These are phyloP conservation scores for Adansonia rubrostipa DNA, from an alignment of 441 rosid genomes.

Conservation along the genomic window DNA sequence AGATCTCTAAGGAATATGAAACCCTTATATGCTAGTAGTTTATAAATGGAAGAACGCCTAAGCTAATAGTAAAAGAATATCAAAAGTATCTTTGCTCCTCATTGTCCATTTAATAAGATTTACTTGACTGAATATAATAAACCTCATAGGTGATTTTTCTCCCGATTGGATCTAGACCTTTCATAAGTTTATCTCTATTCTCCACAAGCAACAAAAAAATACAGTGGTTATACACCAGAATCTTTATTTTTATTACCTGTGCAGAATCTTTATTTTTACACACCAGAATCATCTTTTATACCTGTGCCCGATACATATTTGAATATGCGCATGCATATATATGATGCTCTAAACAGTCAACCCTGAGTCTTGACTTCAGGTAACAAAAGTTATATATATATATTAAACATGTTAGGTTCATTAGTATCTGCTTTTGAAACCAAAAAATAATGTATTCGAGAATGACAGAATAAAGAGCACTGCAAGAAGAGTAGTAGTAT, in stretches of 20 bases:
- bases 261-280: too few relatives aligned
- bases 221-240: too few relatives aligned
- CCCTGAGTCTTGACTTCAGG: too few relatives aligned
- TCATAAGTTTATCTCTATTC: not conserved
- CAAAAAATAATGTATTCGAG: not conserved
- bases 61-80: not conserved
- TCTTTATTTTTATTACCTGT: too few relatives aligned
- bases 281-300: too few relatives aligned
- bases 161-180: not conserved
- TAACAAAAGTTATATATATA: too few relatives aligned
- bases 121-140: not conserved
- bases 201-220: not conserved
- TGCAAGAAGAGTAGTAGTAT: not conserved
- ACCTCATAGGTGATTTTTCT: not conserved
- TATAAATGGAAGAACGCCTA: not conserved
- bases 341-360: too few relatives aligned
- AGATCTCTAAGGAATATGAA: not conserved
- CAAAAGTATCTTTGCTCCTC: not conserved
- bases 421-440: too few relatives aligned
- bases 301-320: too few relatives aligned
- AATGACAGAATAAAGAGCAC: not conserved
- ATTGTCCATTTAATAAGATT: not conserved
- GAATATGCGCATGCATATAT: too few relatives aligned
- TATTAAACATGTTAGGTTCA: not conserved
- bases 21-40: not conserved